Evolutionary conservation across 2,329 filamentous ascomycete genomes (phyloP).

Genomic region (Triangularia verruculosa): DNA sequence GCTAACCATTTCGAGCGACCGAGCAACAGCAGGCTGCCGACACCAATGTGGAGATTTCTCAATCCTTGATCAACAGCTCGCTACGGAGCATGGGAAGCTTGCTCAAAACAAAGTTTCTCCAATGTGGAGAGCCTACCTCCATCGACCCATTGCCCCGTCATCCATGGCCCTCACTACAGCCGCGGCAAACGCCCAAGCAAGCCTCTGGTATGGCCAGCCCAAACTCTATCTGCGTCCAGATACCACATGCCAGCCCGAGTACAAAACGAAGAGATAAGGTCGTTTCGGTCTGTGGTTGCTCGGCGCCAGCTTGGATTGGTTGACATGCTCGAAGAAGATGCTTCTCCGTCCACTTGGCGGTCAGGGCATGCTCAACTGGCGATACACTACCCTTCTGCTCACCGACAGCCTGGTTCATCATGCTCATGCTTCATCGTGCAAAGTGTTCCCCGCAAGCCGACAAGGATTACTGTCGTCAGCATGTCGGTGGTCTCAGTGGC

Average conservation of each 20-base stretch:
- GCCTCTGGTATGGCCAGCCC: not conserved
- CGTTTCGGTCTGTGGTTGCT: not conserved
- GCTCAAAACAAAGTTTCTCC: not conserved
- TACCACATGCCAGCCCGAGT: not conserved
- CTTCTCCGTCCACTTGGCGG: not conserved
- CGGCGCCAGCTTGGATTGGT: not conserved
- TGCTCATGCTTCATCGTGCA: not conserved
- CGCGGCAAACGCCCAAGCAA: not conserved
- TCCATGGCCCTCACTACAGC: not conserved
- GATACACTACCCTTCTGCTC: constrained; percentile 7
- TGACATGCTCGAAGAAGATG: not conserved
- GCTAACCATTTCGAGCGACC: not conserved
- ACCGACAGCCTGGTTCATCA: constrained; percentile 2
- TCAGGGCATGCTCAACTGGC: not conserved
- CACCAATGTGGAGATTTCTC: not conserved
- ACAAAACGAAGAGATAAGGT: not conserved
- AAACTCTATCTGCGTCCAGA: not conserved
- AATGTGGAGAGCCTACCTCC: not conserved
- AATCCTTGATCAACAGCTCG: not conserved
- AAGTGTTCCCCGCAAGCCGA: not conserved
- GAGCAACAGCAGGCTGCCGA: not conserved
- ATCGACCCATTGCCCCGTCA: not conserved
- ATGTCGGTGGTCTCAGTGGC: not conserved
- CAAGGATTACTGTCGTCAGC: not conserved
- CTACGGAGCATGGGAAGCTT: not conserved